phyloP scores from a whole-genome alignment of 1,284 basidiomycete genomes.

The Ceratobasidium sp. region DNA sequence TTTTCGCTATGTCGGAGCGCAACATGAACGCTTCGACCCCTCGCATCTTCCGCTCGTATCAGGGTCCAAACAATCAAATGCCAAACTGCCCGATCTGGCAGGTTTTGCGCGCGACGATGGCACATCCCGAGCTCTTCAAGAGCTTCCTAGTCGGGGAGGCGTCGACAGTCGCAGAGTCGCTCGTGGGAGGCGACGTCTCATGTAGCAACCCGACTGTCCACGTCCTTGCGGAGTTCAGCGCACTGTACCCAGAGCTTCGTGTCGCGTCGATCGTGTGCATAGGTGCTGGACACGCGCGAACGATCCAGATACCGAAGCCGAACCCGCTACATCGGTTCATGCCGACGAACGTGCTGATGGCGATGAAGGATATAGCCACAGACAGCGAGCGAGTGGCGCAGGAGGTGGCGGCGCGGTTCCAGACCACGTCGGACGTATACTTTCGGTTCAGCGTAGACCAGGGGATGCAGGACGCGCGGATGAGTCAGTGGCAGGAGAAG shows the following conservation, averaged over 20 bases:
- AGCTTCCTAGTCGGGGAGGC: neutral
- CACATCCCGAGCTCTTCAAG: slow-evolving; percentile 18
- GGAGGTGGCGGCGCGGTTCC: neutral
- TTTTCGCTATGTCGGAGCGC: slow-evolving; percentile 4
- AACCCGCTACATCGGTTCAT: neutral
- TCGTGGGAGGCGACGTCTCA: slow-evolving; percentile 3
- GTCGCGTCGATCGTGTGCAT: slow-evolving; percentile 15
- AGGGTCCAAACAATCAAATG: neutral
- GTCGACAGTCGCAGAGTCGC: neutral
- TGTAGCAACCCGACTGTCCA: slow-evolving; percentile 16
- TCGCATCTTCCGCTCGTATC: neutral
- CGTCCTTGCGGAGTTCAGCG: slow-evolving; percentile 1
- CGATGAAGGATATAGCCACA: slow-evolving; percentile 2
- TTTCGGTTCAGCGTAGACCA: slow-evolving; percentile 2
- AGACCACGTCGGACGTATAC: neutral
- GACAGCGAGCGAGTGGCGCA: slow-evolving; percentile 32
- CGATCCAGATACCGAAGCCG: slow-evolving; percentile 7
- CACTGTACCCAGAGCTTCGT: neutral
- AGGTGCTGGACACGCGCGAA: slow-evolving; percentile 4
- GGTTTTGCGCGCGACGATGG: slow-evolving; percentile 15
- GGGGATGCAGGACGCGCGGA: neutral
- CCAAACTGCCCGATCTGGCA: slow-evolving; percentile 28
- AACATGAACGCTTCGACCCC: neutral
- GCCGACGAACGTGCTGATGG: neutral
- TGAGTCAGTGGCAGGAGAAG: neutral